Percentiles rank a stretch among this genome's conserved stretches.
Conservation (phyloP, 2,329 filamentous ascomycete genomes). For the Pseudogymnoascus pannorum region DNA sequence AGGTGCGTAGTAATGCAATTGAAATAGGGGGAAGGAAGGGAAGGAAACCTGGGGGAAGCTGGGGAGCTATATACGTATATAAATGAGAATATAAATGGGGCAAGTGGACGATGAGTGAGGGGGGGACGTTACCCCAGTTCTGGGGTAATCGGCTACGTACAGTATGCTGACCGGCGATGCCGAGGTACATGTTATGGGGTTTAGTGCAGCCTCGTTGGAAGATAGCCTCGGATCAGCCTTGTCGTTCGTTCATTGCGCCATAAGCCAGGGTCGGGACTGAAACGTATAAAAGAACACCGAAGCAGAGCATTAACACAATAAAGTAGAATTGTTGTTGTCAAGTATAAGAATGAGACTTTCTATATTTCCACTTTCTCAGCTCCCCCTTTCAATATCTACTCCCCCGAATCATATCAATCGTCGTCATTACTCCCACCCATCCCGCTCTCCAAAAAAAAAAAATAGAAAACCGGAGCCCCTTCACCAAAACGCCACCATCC, state of each 20-base stretch:
- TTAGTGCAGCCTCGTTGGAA: background rate
- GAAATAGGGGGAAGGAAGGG: too few species aligned
- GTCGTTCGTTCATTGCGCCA: background rate
- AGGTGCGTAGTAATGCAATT: background rate
- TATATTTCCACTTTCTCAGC: background rate
- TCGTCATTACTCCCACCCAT: background rate
- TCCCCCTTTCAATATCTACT: background rate
- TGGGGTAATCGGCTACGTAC: background rate
- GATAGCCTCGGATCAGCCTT: background rate
- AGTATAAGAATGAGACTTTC: background rate
- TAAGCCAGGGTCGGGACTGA: background rate
- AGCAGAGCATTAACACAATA: too few species aligned
- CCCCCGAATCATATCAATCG: background rate
- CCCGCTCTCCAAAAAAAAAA: background rate
- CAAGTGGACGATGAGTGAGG: background rate
- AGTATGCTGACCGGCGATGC: background rate
- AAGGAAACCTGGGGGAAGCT: background rate
- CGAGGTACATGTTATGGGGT: background rate
- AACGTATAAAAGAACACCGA: constrained; percentile 10
- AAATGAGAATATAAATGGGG: background rate
- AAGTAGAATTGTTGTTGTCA: too few species aligned
- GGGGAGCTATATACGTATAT: background rate
- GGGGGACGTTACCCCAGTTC: background rate
- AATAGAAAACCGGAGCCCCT: background rate
- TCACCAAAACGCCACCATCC: background rate